These are phyloP conservation scores for Trametes villosa DNA, from an alignment of 768 basidiomycete species.

Conservation along the genomic window DNA sequence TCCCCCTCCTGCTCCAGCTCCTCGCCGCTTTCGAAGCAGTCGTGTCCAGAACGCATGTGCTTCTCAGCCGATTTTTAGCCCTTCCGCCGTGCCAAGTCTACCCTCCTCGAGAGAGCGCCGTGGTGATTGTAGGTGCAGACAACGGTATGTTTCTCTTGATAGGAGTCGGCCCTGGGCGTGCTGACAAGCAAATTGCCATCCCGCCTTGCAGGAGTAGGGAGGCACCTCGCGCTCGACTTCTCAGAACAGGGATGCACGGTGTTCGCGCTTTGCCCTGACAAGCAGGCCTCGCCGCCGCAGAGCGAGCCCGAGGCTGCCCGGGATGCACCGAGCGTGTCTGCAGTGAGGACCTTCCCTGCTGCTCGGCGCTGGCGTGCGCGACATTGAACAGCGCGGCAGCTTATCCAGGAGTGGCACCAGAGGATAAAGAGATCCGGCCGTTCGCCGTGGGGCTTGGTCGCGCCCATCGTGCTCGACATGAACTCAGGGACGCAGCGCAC, in stretches of 20 bases:
- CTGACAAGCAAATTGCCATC: conserved; percentile 10
- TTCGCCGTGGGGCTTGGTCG: conserved; percentile 36
- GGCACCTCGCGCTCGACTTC: conserved; percentile 34
- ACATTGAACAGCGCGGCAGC: conserved; percentile 23
- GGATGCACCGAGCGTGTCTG: conserved; percentile 29
- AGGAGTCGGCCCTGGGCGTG: conserved; percentile 5
- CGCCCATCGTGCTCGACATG: conserved; percentile 37
- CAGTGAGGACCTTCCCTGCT: conserved; percentile 27
- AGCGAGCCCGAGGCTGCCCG: neutral
- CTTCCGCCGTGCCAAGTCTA: conserved; percentile 30
- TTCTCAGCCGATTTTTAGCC: conserved; percentile 18
- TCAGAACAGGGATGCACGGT: conserved; percentile 41
- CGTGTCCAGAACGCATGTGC: conserved; percentile 17
- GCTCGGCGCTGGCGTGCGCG: neutral
- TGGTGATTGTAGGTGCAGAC: conserved; percentile 37
- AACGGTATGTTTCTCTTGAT: conserved; percentile 26
- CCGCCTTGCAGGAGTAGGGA: conserved; percentile 34
- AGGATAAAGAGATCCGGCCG: conserved; percentile 34
- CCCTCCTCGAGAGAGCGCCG: conserved; percentile 33
- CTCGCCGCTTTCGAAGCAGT: conserved; percentile 21
- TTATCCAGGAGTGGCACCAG: conserved; percentile 40
- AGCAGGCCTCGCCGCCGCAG: neutral
- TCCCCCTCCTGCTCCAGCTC: conserved; percentile 19
- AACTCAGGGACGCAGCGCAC: conserved; percentile 34
- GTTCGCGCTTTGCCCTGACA: conserved; percentile 35